Conservation (phyloP, 495 filamentous ascomycete genomes). For the Terfezia claveryi region DNA sequence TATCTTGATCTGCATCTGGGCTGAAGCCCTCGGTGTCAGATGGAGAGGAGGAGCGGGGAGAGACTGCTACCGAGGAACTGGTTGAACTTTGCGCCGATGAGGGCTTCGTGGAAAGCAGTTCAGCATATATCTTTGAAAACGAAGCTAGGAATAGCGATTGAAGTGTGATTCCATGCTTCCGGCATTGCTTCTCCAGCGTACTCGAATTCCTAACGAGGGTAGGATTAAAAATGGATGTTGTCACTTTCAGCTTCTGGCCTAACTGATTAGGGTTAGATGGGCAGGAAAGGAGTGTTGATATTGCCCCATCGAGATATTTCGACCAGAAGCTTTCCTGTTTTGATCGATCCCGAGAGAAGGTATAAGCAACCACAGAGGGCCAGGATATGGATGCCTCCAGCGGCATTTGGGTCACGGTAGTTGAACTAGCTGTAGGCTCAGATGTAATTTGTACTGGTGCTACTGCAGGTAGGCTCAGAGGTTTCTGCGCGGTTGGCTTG, state of each 20-base stretch:
- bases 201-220: background rate
- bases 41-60: background rate
- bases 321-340: constrained; percentile 30
- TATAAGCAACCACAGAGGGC: constrained; percentile 11
- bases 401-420: background rate
- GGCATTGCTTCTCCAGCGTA: constrained; percentile 18
- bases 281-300: constrained; percentile 6
- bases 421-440: background rate
- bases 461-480: background rate
- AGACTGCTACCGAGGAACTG: background rate
- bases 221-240: constrained; percentile 3
- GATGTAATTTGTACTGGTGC: background rate
- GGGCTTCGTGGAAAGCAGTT: background rate
- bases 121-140: constrained; percentile 23
- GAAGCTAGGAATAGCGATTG: constrained; percentile 30
- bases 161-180: constrained; percentile 23
- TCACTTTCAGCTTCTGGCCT: constrained; percentile 1
- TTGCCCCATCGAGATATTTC: constrained; percentile 24
- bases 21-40: background rate
- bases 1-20: constrained; percentile 15
- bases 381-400: background rate
- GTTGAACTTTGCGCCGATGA: background rate
- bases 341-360: constrained; percentile 5
- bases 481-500: background rate
- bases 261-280: background rate